These are phyloP conservation scores for Podosphaera aphanis DNA, from an alignment of 2,329 filamentous ascomycete genomes.

Conservation along the genomic window DNA sequence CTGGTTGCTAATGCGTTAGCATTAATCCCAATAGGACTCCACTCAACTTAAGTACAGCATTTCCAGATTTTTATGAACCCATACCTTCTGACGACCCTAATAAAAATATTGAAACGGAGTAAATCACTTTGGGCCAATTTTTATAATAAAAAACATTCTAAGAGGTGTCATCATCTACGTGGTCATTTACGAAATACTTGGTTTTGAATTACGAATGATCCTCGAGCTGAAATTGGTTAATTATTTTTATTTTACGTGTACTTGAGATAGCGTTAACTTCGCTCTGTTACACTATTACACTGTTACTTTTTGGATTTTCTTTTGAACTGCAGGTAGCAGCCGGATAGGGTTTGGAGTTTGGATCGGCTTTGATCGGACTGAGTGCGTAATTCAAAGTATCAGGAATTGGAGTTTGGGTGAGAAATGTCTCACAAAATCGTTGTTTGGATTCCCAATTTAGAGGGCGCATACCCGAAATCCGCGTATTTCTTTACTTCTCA, in stretches of 20 bases:
- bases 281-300: no score
- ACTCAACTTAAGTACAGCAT: neutral
- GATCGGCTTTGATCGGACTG: neutral
- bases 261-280: no score
- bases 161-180: no score
- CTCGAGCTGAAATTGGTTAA: no score
- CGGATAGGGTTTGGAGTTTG: neutral
- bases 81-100: neutral
- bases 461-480: no score
- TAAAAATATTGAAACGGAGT: neutral
- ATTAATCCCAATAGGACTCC: neutral
- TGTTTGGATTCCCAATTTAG: no score
- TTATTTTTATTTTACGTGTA: no score
- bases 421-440: neutral
- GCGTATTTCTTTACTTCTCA: no score
- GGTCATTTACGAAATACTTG: no score
- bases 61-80: neutral
- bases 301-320: no score
- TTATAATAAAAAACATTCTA: no score
- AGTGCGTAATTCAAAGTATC: neutral
- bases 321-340: neutral
- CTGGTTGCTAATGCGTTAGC: neutral
- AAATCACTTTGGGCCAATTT: neutral
- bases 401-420: neutral
- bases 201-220: no score